Base-by-base conservation (phyloP, 75 land plant species). In the Cupressus sempervirens region DNA sequence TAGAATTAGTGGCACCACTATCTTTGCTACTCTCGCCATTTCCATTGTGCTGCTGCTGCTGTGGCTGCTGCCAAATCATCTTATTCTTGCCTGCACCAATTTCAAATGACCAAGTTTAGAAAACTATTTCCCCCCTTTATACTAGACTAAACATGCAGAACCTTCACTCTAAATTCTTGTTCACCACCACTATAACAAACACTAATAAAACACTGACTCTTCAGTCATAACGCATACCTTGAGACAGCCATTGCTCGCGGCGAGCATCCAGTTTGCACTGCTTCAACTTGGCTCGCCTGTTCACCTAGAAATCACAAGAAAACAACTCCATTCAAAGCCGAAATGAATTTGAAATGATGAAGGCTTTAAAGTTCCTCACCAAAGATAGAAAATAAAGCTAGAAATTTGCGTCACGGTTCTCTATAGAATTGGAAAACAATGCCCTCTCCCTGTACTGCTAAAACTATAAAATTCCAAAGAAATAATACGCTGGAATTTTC, bases 161-260 rank as follows among this genome's bases (percentile, higher is more conserved):
- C 50, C 14, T 52, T 36, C 43, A 23, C 32, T 30, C 30, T 35
- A 62, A 38, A n/a, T 88, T 41, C 35, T 70, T 82, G 20, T 41
- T 84, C 20, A 40, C 7, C 65, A 73, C 56, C 16, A 56, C 6
- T 75, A n/a, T 13, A 45, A 12, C 35, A 82, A 41, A 79, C 40
- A 82, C n/a, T 62, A 26, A 83, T 76, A 84, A 65, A 74, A 50
- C 16, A 48, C 41, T 38, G 74, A 50, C 80, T 74, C 83, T 56
- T 15, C 56, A 84, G 83, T 67, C 54, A 72, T 40, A 65, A 46
- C n/a, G 82, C 72, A 43, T 81, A 92, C 98, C 96, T 90, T 93
- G 96, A 30, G 99, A 91, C 76, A 97, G 94, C 99, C 98, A 96
- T 87, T 97, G 98, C 88, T 97, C 98, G 12, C 99, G 93, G 35